Evolutionary conservation across 1,284 basidiomycete species (phyloP).

Genomic region (Trametes polyzona): DNA sequence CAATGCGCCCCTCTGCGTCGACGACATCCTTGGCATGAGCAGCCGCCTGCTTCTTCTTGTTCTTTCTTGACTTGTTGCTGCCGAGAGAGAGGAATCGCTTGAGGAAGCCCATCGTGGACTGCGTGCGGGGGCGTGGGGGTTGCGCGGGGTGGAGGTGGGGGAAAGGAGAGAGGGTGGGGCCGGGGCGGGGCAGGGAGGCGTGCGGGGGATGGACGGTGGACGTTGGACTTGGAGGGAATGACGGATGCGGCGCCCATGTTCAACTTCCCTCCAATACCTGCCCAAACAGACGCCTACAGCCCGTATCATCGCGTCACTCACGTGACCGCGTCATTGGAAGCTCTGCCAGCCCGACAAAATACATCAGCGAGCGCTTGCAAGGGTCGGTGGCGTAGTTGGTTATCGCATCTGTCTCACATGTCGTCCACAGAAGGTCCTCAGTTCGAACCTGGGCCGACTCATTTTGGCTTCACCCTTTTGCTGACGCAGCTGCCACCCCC

Average conservation of each 20-base stretch:
- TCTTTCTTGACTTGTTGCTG: constrained; percentile 62
- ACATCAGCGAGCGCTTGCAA: too few relatives aligned
- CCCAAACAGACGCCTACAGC: constrained; percentile 9
- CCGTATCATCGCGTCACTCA: constrained; percentile 9
- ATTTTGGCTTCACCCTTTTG: not conserved
- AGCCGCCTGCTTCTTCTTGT: constrained; percentile 31
- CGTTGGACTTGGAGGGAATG: not conserved
- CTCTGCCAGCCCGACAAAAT: too few relatives aligned
- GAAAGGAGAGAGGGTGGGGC: not conserved
- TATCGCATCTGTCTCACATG: constrained; percentile 80
- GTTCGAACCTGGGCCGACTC: constrained; percentile 28
- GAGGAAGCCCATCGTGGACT: constrained; percentile 62
- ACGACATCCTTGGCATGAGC: constrained; percentile 23
- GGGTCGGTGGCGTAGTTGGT: constrained; percentile 74
- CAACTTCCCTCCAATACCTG: constrained; percentile 3
- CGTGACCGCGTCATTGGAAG: constrained; percentile 11
- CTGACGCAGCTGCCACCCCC: too few relatives aligned
- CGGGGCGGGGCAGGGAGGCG: not conserved
- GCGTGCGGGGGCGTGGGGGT: not conserved
- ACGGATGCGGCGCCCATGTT: not conserved
- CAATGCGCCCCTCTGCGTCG: constrained; percentile 32
- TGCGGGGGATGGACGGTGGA: not conserved
- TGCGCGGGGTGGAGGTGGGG: not conserved
- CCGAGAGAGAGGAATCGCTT: constrained; percentile 73
- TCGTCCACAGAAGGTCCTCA: constrained; percentile 29